Conservation (phyloP, 2,329 filamentous ascomycete genomes). For the Diatrype stigma region DNA sequence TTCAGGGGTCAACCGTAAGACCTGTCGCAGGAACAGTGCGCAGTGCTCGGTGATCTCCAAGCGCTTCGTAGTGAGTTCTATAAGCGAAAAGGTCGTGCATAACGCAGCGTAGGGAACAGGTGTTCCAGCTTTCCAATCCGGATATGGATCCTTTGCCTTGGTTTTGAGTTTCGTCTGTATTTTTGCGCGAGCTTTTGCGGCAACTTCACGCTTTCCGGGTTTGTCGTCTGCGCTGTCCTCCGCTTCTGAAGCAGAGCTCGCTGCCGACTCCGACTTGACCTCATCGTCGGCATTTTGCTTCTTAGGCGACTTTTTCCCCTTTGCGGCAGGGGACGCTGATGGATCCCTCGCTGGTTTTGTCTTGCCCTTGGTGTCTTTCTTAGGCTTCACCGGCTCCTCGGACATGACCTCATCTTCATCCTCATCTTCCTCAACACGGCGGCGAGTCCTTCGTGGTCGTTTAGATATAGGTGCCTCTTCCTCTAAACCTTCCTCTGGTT, state of each 20-base stretch:
- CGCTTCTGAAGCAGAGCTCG: conserved; percentile 44
- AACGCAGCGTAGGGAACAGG: conserved; percentile 93
- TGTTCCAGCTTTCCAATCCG: conserved; percentile 85
- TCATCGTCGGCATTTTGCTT: conserved; percentile 31
- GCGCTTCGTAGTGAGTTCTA: conserved; percentile 92
- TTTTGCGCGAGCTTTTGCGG: conserved; percentile 73
- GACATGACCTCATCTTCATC: conserved; percentile 40
- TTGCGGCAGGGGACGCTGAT: conserved; percentile 13
- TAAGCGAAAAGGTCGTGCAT: conserved; percentile 88
- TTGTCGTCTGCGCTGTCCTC: conserved; percentile 50
- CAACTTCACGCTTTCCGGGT: conserved; percentile 60
- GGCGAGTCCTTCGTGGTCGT: conserved; percentile 43
- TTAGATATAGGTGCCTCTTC: conserved; percentile 61
- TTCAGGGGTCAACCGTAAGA: conserved; percentile 82
- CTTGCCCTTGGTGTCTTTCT: conserved; percentile 25
- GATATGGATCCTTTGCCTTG: conserved; percentile 74
- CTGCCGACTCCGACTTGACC: conserved; percentile 41
- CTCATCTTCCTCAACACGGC: conserved; percentile 48
- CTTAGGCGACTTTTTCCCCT: conserved; percentile 17
- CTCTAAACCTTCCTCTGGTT: conserved; percentile 43
- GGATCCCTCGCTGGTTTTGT: conserved; percentile 28
- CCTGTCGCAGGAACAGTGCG: conserved; percentile 85
- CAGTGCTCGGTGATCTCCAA: conserved; percentile 86
- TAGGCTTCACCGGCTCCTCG: conserved; percentile 22
- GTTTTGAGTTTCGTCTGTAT: conserved; percentile 72